Base-by-base conservation (phyloP, 1,139 yeast genomes). In the Kluyveromyces sp. region DNA sequence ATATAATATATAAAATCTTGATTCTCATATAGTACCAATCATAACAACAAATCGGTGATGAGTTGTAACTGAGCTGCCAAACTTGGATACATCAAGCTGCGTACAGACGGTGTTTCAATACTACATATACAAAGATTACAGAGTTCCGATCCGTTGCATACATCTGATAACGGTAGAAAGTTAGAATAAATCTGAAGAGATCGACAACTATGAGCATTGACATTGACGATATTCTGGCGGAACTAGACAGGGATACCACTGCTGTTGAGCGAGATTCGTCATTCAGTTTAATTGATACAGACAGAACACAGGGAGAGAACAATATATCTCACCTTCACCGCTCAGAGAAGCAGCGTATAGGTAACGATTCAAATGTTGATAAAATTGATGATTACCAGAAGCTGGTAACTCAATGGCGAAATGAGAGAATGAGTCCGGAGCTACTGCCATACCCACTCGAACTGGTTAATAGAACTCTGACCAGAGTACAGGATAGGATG, bases 351-450 rank as follows among this genome's bases (percentile, higher is more conserved):
- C 49, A 49, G 19, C 49, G 30, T 30, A 7, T 37, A 30, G 32
- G 32, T 17, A 30, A 35, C 28, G 17, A 11, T 12, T 33, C 17
- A 3, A 19, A 26, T 13, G 17, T 13, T 16, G 25, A 30, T 16
- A 31, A 29, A 9, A 35, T 30, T 12, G 16, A 22, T 16, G 73
- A 71, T 63, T 55, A 69, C 46, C 58, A 65, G 33, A 65, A 64
- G 33, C 66, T 88, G 34, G 70, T 76, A n/a, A 72, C 70, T 31
- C 77, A 80, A 2, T 89, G 95, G 96, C 65, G 84, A 33, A 77
- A 83, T 45, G 98, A 92, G 60, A 70, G 96, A 46, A 78, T 79
- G 74, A 72, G 94, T 0, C 96, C 96, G 0, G 95, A 85, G 47
- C 63, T 92, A 12, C 67, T 89, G 31, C 85, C 83, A 0, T 89